phyloP scores from a whole-genome alignment of 1,139 yeast genomes.

The Lizanozyma gosingica region DNA sequence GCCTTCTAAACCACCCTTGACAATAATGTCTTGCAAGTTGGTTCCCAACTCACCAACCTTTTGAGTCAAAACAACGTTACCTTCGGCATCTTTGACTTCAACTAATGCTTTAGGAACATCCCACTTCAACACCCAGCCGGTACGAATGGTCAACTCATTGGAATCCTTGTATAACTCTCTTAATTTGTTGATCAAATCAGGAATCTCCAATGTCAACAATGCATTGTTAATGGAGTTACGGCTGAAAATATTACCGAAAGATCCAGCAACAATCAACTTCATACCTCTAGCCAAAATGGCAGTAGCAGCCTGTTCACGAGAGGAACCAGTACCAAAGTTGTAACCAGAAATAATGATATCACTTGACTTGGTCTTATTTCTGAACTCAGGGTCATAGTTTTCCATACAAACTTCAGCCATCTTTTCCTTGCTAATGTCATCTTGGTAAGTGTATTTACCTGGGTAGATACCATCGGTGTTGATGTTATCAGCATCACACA shows the following conservation, averaged over 20 bases:
- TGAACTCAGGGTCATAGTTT: slow-evolving; percentile 87
- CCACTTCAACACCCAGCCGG: slow-evolving; percentile 92
- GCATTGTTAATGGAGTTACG: slow-evolving; percentile 96
- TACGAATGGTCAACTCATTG: slow-evolving; percentile 76
- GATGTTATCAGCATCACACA: slow-evolving; percentile 96
- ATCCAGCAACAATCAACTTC: slow-evolving; percentile 89
- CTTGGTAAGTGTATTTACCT: slow-evolving; percentile 97
- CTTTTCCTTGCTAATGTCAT: slow-evolving; percentile 84
- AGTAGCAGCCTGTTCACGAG: slow-evolving; percentile 99
- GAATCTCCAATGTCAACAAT: slow-evolving; percentile 84
- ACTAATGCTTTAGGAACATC: slow-evolving; percentile 82
- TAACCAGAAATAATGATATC: slow-evolving; percentile 89
- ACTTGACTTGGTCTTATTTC: slow-evolving; percentile 68
- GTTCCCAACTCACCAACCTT: slow-evolving; percentile 95
- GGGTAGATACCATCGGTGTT: slow-evolving; percentile 99
- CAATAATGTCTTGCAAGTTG: slow-evolving; percentile 90
- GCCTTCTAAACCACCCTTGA: slow-evolving; percentile 95
- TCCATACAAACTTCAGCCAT: slow-evolving; percentile 99
- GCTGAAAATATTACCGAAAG: slow-evolving; percentile 93
- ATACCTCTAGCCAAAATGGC: slow-evolving; percentile 91
- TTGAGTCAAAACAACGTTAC: slow-evolving; percentile 63
- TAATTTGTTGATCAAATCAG: slow-evolving; percentile 68
- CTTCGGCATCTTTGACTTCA: slow-evolving; percentile 59
- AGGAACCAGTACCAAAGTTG: slow-evolving; percentile 96
- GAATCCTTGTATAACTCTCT: slow-evolving; percentile 55